Percentiles rank a stretch among this genome's conserved stretches.
Evolutionary conservation across 331 rosid species (phyloP).

Genomic region (Pyracantha coccinea): DNA sequence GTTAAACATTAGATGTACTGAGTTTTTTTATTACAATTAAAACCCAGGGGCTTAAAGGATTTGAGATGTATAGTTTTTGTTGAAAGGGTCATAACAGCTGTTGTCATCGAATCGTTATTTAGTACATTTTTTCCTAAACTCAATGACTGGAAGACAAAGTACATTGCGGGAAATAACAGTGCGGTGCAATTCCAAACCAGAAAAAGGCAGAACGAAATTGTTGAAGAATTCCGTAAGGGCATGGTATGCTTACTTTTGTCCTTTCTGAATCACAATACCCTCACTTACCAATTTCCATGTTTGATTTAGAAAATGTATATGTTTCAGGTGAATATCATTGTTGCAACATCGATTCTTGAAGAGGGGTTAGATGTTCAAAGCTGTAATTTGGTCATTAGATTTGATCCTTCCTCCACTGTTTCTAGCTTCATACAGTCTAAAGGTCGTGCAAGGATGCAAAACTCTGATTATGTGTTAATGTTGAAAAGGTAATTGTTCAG

Average conservation of each 20-base stretch:
- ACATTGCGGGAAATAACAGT: conserved; percentile 53
- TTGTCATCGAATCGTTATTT: conserved; percentile 48
- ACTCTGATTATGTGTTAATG: conserved; percentile 77
- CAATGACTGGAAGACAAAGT: conserved; percentile 69
- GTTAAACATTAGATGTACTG: neutral
- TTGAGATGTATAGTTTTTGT: conserved; percentile 85
- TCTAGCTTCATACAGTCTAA: conserved; percentile 89
- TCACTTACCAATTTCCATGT: conserved; percentile 2
- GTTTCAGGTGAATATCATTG: conserved; percentile 69
- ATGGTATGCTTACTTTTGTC: conserved; percentile 36
- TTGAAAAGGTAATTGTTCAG: conserved; percentile 43
- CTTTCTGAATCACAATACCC: neutral
- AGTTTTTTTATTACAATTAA: neutral
- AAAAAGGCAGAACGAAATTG: conserved; percentile 59
- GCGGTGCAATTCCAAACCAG: conserved; percentile 49
- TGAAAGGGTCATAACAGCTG: conserved; percentile 63
- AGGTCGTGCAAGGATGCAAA: conserved; percentile 80
- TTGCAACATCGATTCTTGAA: conserved; percentile 95
- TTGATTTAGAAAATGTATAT: conserved; percentile 15
- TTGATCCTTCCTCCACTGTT: conserved; percentile 79
- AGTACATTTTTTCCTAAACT: conserved; percentile 49
- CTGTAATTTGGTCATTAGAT: conserved; percentile 84
- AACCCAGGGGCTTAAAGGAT: conserved; percentile 39
- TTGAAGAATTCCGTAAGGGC: conserved; percentile 76
- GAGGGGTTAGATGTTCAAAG: conserved; percentile 92